These are phyloP conservation scores for Cinnamomum chago DNA, from an alignment of 164 flowering plant species.

Conservation along the genomic window DNA sequence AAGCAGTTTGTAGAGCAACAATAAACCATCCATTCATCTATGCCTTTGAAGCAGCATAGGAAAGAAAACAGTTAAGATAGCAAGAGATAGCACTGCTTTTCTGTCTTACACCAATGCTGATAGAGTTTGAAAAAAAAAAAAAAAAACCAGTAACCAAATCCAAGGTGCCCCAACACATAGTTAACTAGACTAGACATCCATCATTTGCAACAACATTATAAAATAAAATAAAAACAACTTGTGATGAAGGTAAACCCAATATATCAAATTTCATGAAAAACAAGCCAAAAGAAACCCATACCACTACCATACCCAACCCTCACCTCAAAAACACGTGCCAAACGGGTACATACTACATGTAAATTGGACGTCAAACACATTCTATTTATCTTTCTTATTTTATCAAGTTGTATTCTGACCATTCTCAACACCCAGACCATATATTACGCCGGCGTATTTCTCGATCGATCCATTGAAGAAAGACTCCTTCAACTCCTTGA, in stretches of 20 bases:
- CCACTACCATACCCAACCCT: too few species aligned
- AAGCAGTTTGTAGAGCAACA: neutral
- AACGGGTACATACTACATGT: conserved; percentile 19
- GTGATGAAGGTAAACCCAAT: too few species aligned
- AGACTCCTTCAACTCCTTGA: conserved; percentile 49
- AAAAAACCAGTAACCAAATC: neutral
- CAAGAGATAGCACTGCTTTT: neutral
- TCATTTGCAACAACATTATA: too few species aligned
- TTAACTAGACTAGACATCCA: neutral
- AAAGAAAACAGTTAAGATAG: too few species aligned
- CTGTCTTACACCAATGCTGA: neutral
- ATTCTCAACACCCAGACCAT: conserved; percentile 48
- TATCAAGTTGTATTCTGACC: conserved; percentile 18
- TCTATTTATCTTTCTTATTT: neutral
- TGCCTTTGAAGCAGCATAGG: neutral
- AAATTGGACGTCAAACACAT: conserved; percentile 6
- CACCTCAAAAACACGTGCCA: neutral
- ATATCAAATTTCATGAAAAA: too few species aligned
- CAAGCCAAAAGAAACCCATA: too few species aligned
- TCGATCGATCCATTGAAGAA: conserved; percentile 48
- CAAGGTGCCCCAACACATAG: neutral
- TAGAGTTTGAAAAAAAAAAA: neutral
- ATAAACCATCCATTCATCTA: neutral
- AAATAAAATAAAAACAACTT: too few species aligned
- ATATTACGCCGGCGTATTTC: conserved; percentile 55